Percentiles rank a stretch among this genome's conserved stretches.
Evolutionary conservation across 2,329 filamentous ascomycete species (phyloP).

Genomic region (Penicillium sp.): DNA sequence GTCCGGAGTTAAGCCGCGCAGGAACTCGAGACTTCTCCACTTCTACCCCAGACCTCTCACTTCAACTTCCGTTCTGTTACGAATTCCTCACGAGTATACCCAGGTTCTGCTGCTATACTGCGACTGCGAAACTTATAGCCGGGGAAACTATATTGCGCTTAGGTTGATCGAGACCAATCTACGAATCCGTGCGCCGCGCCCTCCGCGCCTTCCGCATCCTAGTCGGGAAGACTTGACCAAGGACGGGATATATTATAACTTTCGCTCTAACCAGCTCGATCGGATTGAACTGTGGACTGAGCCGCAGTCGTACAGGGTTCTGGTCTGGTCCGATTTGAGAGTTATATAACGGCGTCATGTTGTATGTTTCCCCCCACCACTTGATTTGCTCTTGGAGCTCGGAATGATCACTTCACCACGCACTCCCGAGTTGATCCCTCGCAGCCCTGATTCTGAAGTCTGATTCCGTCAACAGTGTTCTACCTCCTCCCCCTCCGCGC

Average conservation of each 20-base stretch:
- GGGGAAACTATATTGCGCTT: too few relatives aligned
- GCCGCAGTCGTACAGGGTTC: constrained; percentile 10
- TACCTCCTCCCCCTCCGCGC: constrained; percentile 75
- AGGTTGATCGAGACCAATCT: too few relatives aligned
- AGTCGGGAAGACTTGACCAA: too few relatives aligned
- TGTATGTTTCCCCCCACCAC: constrained; percentile 16
- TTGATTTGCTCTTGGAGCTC: background rate
- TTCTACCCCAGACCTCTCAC: constrained; percentile 18
- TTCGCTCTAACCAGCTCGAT: background rate
- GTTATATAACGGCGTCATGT: constrained; percentile 16
- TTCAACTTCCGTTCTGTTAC: constrained; percentile 5
- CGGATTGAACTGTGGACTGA: too few relatives aligned
- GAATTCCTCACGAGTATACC: too few relatives aligned
- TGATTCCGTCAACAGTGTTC: constrained; percentile 54
- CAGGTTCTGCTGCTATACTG: too few relatives aligned
- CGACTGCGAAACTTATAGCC: too few relatives aligned
- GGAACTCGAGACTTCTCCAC: constrained; percentile 19
- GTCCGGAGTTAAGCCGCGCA: constrained; percentile 15
- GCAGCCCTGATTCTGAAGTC: constrained; percentile 4
- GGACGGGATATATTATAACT: too few relatives aligned
- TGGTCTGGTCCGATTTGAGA: constrained; percentile 10
- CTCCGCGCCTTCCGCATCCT: too few relatives aligned
- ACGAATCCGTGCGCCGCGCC: too few relatives aligned
- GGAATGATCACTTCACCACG: background rate
- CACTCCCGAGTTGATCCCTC: background rate